A percentile compares a stretch with the other conserved stretches of the same genome.
Evolutionary conservation across 2,329 filamentous ascomycete genomes (phyloP).

Genomic region (Huntiella decipiens): DNA sequence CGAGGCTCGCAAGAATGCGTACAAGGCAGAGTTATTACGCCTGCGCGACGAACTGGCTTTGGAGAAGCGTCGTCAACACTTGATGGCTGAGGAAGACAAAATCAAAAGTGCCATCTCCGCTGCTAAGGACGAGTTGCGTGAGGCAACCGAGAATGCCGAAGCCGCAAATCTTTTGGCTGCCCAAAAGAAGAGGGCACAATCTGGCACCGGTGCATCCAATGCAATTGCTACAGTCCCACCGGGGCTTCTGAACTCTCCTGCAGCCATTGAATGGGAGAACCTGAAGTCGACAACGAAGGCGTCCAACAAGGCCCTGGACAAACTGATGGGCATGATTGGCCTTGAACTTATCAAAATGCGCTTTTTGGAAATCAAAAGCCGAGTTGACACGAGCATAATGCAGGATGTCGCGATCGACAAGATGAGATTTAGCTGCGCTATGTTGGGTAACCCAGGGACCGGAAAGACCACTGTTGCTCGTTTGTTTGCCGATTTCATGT

Average conservation of each 20-base stretch:
- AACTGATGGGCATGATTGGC: constrained; percentile 51
- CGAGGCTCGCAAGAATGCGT: constrained; percentile 24
- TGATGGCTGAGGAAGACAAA: constrained; percentile 19
- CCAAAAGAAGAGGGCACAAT: background rate
- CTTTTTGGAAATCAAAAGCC: constrained; percentile 43
- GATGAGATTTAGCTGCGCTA: constrained; percentile 33
- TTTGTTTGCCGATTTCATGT: constrained; percentile 47
- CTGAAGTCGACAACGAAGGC: constrained; percentile 32
- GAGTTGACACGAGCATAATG: constrained; percentile 38
- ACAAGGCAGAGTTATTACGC: constrained; percentile 25
- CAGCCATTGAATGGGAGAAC: constrained; percentile 38
- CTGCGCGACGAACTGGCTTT: constrained; percentile 36
- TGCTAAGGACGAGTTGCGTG: too few species aligned
- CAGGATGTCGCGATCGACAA: constrained; percentile 35
- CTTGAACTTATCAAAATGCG: constrained; percentile 48
- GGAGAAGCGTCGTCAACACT: constrained; percentile 24
- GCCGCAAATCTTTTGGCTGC: background rate
- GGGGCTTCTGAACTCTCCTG: constrained; percentile 12
- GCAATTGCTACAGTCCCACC: too few species aligned
- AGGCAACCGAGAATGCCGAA: background rate
- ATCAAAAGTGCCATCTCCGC: background rate
- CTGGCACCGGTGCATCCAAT: background rate
- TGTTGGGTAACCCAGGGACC: constrained; percentile 60
- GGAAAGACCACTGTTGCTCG: constrained; percentile 66
- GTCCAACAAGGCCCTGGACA: constrained; percentile 35